phyloP scores from a whole-genome alignment of 2,329 filamentous ascomycete genomes.

The Colletotrichum sp. region DNA sequence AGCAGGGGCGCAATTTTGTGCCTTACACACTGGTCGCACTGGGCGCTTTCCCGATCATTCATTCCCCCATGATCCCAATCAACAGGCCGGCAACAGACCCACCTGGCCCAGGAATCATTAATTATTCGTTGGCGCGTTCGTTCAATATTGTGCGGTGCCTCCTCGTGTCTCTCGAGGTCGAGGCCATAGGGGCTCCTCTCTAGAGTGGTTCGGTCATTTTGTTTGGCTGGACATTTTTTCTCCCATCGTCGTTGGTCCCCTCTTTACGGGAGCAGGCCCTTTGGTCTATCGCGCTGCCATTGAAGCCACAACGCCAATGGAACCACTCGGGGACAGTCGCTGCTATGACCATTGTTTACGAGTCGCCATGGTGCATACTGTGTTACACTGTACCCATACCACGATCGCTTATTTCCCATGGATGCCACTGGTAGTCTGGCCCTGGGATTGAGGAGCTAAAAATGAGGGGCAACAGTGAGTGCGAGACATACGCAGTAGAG shows the following conservation, averaged over 20 bases:
- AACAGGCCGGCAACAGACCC: background rate
- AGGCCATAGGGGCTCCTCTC: background rate
- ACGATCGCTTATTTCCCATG: conserved; percentile 3
- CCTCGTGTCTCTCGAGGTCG: background rate
- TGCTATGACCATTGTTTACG: background rate
- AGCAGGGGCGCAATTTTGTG: background rate
- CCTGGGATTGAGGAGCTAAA: background rate
- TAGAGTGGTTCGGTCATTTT: background rate
- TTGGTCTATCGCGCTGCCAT: background rate
- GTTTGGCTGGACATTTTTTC: background rate
- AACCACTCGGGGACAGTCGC: background rate
- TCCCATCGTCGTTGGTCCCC: background rate
- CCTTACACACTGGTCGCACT: conserved; percentile 23
- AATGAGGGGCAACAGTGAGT: conserved; percentile 4
- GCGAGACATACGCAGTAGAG: background rate
- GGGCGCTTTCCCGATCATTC: conserved; percentile 27
- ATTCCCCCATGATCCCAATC: conserved; percentile 11
- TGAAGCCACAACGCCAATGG: background rate
- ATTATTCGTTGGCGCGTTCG: conserved; percentile 12
- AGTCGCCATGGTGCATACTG: background rate
- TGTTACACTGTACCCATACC: background rate
- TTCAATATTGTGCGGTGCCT: background rate
- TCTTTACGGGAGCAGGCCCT: background rate
- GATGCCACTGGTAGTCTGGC: conserved; percentile 2
- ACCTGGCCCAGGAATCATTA: conserved; percentile 11